Percentiles rank a stretch among this genome's conserved stretches.
These are phyloP conservation scores for Schizochytrium sp. DNA, from an alignment of 108 stramenopile genomes.

Conservation along the genomic window DNA sequence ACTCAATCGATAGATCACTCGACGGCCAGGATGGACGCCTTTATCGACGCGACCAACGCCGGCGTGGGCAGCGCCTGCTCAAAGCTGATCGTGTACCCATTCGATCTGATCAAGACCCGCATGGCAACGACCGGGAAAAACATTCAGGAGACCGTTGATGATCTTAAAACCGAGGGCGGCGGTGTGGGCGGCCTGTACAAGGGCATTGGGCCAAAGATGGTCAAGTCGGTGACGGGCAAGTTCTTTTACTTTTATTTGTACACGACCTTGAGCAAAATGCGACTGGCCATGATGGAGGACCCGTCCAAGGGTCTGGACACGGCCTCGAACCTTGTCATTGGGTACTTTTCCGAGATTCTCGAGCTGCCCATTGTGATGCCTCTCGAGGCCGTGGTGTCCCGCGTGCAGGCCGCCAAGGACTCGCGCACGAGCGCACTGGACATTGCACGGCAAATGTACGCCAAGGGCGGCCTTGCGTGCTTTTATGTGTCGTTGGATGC, in stretches of 20 bases:
- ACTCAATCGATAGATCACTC: too few relatives aligned
- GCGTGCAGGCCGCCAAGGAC: neutral
- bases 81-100: neutral
- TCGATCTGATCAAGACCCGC: constrained; percentile 11
- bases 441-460: neutral
- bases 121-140: constrained; percentile 1
- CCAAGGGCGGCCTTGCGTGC: neutral
- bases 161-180: neutral
- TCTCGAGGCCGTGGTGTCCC: constrained; percentile 5
- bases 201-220: neutral
- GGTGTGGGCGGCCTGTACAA: neutral
- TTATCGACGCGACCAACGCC: constrained; percentile 10
- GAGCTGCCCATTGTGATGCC: constrained; percentile 5
- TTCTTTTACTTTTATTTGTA: constrained; percentile 12
- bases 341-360: neutral
- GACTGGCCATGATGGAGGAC: neutral
- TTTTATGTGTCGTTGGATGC: constrained; percentile 9
- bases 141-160: neutral
- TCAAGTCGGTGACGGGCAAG: constrained; percentile 5
- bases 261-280: neutral
- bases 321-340: neutral
- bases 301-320: neutral
- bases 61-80: constrained; percentile 20
- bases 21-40: neutral
- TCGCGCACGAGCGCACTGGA: neutral